Evolutionary conservation across 2,329 filamentous ascomycete genomes (phyloP).

Genomic region (Penicillium sp.): DNA sequence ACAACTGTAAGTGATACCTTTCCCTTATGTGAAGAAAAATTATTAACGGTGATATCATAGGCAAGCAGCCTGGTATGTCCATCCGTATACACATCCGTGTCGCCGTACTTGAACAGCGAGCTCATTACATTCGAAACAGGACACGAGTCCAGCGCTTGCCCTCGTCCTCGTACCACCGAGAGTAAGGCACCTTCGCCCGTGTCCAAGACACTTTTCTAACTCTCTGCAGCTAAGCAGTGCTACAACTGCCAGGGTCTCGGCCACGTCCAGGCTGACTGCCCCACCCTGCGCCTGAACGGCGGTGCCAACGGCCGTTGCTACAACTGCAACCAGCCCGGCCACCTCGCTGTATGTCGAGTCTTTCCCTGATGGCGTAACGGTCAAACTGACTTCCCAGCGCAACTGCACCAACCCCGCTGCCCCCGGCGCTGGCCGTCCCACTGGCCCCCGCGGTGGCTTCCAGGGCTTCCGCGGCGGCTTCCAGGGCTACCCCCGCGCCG

Average conservation of each 20-base stretch:
- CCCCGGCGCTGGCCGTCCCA: conserved; percentile 65
- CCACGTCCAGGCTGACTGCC: conserved; percentile 98
- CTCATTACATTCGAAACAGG: conserved; percentile 48
- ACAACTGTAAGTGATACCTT: conserved; percentile 74
- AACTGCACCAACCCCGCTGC: conserved; percentile 57
- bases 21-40: not conserved
- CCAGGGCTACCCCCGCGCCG: conserved; percentile 54
- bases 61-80: conserved; percentile 48
- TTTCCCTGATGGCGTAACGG: conserved; percentile 1
- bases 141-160: conserved; percentile 97
- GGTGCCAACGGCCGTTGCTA: conserved; percentile 83
- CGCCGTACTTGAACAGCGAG: conserved; percentile 9
- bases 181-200: conserved; percentile 49
- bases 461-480: conserved; percentile 72
- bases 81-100: conserved; percentile 1
- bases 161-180: conserved; percentile 92
- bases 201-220: conserved; percentile 19
- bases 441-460: conserved; percentile 64
- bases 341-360: conserved; percentile 72
- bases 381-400: conserved; percentile 52
- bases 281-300: conserved; percentile 85
- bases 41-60: conserved; percentile 30
- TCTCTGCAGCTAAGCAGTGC: conserved; percentile 82
- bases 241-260: conserved; percentile 99
- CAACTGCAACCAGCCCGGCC: conserved; percentile 88